Evolutionary conservation across 768 basidiomycete species (phyloP).

Genomic region (Dioszegia crocea): DNA sequence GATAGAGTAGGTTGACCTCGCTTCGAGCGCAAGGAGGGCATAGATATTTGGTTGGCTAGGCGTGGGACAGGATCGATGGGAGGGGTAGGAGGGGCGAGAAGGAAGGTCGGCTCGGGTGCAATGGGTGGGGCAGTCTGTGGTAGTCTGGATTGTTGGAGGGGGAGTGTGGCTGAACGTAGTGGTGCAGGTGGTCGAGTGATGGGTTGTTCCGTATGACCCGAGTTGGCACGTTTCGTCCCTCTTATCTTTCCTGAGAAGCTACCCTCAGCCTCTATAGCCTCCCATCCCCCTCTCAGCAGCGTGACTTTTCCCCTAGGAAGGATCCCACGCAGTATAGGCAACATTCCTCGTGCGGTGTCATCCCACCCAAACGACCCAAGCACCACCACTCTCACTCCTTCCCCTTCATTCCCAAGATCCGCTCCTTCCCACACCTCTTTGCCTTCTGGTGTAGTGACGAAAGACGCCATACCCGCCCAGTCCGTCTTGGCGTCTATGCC

Average conservation of each 20-base stretch:
- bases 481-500: constrained; percentile 47
- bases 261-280: constrained; percentile 7
- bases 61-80: constrained; percentile 7
- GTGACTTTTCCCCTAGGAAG: constrained; percentile 13
- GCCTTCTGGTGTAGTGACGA: constrained; percentile 73
- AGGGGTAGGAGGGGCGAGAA: constrained; percentile 27
- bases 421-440: constrained; percentile 72
- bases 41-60: constrained; percentile 35
- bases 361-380: constrained; percentile 20
- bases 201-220: not conserved
- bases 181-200: constrained; percentile 9
- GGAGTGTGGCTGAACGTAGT: constrained; percentile 2
- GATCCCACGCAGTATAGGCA: constrained; percentile 17
- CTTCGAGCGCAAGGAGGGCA: constrained; percentile 51
- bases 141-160: not conserved
- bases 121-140: not conserved
- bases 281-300: constrained; percentile 39
- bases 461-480: constrained; percentile 68
- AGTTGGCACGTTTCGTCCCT: not conserved
- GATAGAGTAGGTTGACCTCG: constrained; percentile 51
- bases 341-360: constrained; percentile 21
- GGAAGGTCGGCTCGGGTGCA: constrained; percentile 3
- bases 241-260: not conserved
- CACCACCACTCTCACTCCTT: constrained; percentile 22
- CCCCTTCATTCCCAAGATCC: constrained; percentile 62